Conservation (phyloP, 768 basidiomycete genomes). For the Russula dissimulans region DNA sequence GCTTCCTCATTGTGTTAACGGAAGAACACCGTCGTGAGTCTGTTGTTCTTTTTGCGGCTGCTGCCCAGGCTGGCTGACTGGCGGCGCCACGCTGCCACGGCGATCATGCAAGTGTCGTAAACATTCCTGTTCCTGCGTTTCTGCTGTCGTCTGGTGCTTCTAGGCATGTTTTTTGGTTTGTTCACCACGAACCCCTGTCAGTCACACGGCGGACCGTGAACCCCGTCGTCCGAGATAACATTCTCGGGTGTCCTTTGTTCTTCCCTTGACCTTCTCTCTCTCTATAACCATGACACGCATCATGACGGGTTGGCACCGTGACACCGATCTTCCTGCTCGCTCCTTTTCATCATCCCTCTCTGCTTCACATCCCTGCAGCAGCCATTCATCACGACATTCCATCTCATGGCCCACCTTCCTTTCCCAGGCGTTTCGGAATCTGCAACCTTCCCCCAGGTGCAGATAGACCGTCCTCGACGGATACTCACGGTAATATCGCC, state of each 20-base stretch:
- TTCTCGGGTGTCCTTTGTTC: not conserved
- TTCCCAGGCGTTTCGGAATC: slow-evolving; percentile 14
- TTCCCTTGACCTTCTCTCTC: not conserved
- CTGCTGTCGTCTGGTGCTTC: slow-evolving; percentile 2
- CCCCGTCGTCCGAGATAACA: not conserved
- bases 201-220: too few species aligned
- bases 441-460: not conserved
- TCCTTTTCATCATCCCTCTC: not conserved
- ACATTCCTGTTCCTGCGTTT: slow-evolving; percentile 4
- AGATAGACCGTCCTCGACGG: not conserved
- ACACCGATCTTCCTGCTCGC: not conserved
- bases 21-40: too few species aligned
- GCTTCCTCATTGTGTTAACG: too few species aligned
- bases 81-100: slow-evolving; percentile 2
- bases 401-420: slow-evolving; percentile 4
- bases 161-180: slow-evolving; percentile 1
- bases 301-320: not conserved
- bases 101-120: slow-evolving; percentile 11
- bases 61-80: not conserved
- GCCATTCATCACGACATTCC: slow-evolving; percentile 2
- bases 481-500: slow-evolving; percentile 16
- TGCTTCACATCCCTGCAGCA: slow-evolving; percentile 5
- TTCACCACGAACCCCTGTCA: too few species aligned
- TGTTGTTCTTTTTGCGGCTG: not conserved
- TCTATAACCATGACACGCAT: not conserved